Conservation (phyloP, 495 filamentous ascomycete species). For the Penicillium maclennaniae region DNA sequence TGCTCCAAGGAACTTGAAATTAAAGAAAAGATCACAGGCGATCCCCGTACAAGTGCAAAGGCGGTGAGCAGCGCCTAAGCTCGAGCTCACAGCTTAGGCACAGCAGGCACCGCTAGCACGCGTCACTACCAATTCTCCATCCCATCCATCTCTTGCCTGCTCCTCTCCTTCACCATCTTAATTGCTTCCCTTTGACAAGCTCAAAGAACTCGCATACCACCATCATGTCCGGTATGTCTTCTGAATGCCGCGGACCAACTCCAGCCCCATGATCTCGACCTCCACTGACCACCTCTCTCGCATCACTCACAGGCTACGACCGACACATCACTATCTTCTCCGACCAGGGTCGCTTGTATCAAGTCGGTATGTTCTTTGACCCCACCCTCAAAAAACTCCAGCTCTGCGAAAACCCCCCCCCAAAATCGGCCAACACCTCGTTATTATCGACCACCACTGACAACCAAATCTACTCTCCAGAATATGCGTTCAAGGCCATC, state of each 20-base stretch:
- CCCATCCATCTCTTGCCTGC: conserved; percentile 18
- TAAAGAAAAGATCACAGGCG: background rate
- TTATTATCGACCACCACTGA: conserved; percentile 18
- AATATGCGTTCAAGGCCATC: conserved; percentile 99
- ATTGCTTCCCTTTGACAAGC: conserved; percentile 7
- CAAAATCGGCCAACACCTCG: background rate
- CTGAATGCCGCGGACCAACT: conserved; percentile 4
- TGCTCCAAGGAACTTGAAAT: no score
- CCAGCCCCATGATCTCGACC: conserved; percentile 36
- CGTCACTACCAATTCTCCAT: conserved; percentile 33
- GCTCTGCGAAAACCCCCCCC: no score
- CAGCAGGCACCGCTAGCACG: conserved; percentile 44
- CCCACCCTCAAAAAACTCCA: background rate
- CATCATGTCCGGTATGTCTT: conserved; percentile 44
- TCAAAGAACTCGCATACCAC: conserved; percentile 8
- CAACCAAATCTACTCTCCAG: conserved; percentile 42
- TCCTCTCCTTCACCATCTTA: conserved; percentile 7
- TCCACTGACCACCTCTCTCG: conserved; percentile 31
- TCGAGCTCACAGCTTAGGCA: conserved; percentile 45
- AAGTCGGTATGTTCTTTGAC: conserved; percentile 81
- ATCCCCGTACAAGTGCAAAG: conserved; percentile 12
- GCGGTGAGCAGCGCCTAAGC: conserved; percentile 31
- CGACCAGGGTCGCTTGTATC: conserved; percentile 94
- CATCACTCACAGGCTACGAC: conserved; percentile 87
- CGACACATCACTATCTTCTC: conserved; percentile 99